Percentiles rank a stretch among this genome's conserved stretches.
Conservation (phyloP, 176 grass and related monocot genomes). For the Avena atlantica region DNA sequence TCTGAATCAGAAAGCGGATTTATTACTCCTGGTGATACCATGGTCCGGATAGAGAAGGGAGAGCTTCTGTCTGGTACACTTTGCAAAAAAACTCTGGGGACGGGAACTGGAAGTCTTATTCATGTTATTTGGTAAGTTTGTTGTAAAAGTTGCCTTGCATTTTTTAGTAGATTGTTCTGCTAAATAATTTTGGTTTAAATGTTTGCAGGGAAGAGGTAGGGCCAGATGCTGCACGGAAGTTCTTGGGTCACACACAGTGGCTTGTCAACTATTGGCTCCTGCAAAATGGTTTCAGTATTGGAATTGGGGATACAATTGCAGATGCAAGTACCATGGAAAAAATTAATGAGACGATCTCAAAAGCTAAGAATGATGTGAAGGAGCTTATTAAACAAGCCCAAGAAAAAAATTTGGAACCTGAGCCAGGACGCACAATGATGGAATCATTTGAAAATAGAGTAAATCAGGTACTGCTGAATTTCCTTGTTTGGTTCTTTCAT, state of each 20-base stretch:
- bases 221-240: slow-evolving; percentile 96
- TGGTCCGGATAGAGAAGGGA: slow-evolving; percentile 94
- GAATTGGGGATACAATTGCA: slow-evolving; percentile 98
- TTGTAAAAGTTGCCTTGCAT: slow-evolving; percentile 8
- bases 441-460: slow-evolving; percentile 98
- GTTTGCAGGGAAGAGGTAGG: slow-evolving; percentile 94
- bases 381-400: slow-evolving; percentile 81
- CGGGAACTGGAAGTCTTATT: slow-evolving; percentile 81
- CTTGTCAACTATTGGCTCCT: slow-evolving; percentile 99
- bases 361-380: slow-evolving; percentile 95
- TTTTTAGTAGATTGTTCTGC: background rate
- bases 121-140: slow-evolving; percentile 90
- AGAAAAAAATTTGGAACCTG: slow-evolving; percentile 79
- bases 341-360: slow-evolving; percentile 85
- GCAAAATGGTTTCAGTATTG: slow-evolving; percentile 96
- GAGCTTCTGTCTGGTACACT: slow-evolving; percentile 92
- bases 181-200: slow-evolving; percentile 26
- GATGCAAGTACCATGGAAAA: slow-evolving; percentile 89
- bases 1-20: slow-evolving; percentile 75
- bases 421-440: slow-evolving; percentile 95
- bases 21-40: slow-evolving; percentile 94
- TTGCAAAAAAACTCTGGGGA: slow-evolving; percentile 89
- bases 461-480: slow-evolving; percentile 72
- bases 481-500: slow-evolving; percentile 28
- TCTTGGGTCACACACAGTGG: slow-evolving; percentile 97